These are phyloP conservation scores for Termitomyces sp. DNA, from an alignment of 768 basidiomycete species.

Conservation along the genomic window DNA sequence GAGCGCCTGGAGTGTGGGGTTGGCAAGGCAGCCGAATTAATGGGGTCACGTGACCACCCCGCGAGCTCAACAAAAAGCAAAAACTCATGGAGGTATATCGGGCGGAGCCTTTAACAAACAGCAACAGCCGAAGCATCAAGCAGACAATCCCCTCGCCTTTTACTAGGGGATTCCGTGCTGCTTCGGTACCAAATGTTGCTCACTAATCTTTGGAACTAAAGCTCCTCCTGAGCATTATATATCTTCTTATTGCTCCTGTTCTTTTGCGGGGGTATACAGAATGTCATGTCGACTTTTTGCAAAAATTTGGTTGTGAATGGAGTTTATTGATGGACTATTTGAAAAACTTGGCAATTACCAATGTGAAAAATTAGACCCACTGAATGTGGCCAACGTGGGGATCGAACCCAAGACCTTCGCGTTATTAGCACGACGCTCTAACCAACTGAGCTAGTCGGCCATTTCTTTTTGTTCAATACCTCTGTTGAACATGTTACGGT, in stretches of 20 bases:
- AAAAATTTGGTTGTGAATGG: no score
- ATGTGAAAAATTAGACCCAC: no score
- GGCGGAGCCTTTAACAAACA: not conserved
- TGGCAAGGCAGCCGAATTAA: not conserved
- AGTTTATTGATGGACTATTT: no score
- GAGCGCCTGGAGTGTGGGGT: not conserved
- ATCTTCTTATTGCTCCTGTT: constrained; percentile 8
- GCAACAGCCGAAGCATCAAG: constrained; percentile 41
- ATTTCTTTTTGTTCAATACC: no score
- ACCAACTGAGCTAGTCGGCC: constrained; percentile 93
- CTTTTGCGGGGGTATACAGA: no score
- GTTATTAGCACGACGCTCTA: constrained; percentile 91
- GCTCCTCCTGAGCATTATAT: constrained; percentile 24
- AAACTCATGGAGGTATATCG: constrained; percentile 7
- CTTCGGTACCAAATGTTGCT: constrained; percentile 35
- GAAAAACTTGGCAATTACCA: no score
- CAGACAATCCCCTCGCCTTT: constrained; percentile 53
- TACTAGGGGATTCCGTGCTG: constrained; percentile 52
- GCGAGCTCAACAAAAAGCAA: constrained; percentile 36
- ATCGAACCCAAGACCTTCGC: constrained; percentile 80
- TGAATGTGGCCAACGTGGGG: constrained; percentile 79
- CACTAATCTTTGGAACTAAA: constrained; percentile 35
- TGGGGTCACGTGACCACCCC: constrained; percentile 26
- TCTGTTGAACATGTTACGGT: no score
- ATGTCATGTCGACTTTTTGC: no score